Evolutionary conservation across 176 grass and related monocot species (phyloP), one percentile per base, ranked within the genome.

Genomic region (Juncus effusus): DNA sequence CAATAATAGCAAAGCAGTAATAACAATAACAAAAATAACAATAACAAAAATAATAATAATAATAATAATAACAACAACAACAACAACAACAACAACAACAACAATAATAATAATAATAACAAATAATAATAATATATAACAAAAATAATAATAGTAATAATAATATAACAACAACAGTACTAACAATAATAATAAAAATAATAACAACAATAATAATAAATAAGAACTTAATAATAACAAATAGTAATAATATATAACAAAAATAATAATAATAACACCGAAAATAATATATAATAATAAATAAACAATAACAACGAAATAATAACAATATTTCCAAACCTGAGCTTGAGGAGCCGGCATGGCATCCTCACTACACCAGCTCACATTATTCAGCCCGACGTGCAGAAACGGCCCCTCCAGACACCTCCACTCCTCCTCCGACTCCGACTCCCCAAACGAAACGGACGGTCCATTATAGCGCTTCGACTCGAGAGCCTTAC

Each of bases 311-410:
- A 3, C 42, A 67, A 59, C 2, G 41, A 38, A 45, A 15, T 3
- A 28, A 28, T 28, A 1, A 28, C 19, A 28, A 28, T 28, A 28
- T 28, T 28, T 28, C 19, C 15, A 65, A 42, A 99, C 95, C 83
- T 87, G 69, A 78, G 95, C 89, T 67, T 99, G 65, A 59, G 95
- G 95, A 62, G 95, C 83, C 56, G 73, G 58, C 95, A 90, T 99
- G 41, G 77, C 65, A 67, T 82, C 81, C 87, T 94, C 80, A 57
- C 70, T 69, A 8, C 80, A 81, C 66, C 87, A 99, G 57, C 85
- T 75, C 64, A 94, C 86, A 41, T 87, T 93, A 67, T 87, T 84
- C n/a, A 99, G 41, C 89, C 85, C 93, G 19, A 87, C 83, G 3
- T 86, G 82, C 62, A 99, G 67, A 78, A 94, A 99, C 13, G 95